Evolutionary conservation across 192 early-diverging fungal genomes (phyloP).

Genomic region (Cladochytrium replicatum): DNA sequence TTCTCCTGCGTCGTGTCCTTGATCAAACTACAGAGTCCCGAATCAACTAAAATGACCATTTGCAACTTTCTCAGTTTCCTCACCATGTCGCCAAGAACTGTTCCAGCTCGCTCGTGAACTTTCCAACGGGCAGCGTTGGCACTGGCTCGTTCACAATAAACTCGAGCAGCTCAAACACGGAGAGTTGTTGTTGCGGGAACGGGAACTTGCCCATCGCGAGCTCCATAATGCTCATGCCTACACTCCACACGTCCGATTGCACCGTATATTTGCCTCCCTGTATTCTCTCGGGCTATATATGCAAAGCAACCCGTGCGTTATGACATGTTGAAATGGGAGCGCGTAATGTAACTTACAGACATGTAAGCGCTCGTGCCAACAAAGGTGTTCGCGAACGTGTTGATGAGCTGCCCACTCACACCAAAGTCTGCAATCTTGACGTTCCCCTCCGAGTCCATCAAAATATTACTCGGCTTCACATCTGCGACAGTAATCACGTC

Average conservation of each 20-base stretch:
- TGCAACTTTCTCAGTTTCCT: no score
- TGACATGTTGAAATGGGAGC: neutral
- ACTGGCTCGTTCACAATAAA: conserved; percentile 86
- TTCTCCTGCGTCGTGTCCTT: conserved; percentile 59
- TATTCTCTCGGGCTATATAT: conserved; percentile 83
- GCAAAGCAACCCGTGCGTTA: no score
- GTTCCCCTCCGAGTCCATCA: conserved; percentile 77
- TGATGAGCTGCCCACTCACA: conserved; percentile 81
- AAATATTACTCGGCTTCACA: conserved; percentile 96
- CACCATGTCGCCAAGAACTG: conserved; percentile 72
- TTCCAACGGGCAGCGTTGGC: conserved; percentile 58
- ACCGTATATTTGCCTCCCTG: conserved; percentile 75
- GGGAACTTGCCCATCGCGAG: conserved; percentile 86
- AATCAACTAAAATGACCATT: conserved; percentile 6
- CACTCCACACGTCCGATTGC: conserved; percentile 93
- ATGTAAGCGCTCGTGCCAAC: conserved; percentile 95
- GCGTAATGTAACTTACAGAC: conserved; percentile 52
- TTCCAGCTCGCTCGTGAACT: conserved; percentile 58
- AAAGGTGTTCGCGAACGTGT: conserved; percentile 89
- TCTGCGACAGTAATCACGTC: conserved; percentile 40
- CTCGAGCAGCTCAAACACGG: conserved; percentile 87
- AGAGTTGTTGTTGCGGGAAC: conserved; percentile 70
- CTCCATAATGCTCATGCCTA: conserved; percentile 89
- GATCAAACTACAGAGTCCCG: conserved; percentile 41
- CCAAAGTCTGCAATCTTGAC: conserved; percentile 98